Evolutionary conservation across 2,329 filamentous ascomycete species (phyloP), one percentile per base, ranked within the genome.

Genomic region (Neonectria magnoliae): DNA sequence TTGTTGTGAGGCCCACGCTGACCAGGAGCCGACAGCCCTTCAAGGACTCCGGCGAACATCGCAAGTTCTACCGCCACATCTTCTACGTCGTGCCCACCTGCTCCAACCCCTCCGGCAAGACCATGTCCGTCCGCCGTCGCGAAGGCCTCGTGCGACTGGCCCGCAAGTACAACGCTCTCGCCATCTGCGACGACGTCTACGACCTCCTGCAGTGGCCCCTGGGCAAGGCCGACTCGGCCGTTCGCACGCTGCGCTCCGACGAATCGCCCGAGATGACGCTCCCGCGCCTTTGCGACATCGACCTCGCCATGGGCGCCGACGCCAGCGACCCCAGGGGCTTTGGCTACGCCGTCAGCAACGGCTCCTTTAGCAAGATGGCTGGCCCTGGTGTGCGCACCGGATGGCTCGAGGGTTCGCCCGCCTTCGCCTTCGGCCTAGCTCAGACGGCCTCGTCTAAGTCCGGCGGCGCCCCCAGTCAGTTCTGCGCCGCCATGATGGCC

Each of bases 151-250:
- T 98, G 25, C 81, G 83, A n/a, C 79, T 98, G 7, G 95, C 95
- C 0, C 86, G 95, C 61, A 83, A 89, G 63, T 88, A 91, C 76
- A 90, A 98, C 76, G 93, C 93, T 7, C 85, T 98, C n/a, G 80
- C 98, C 60, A 85, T 98, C 29, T 88, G 88, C 53, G 95, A 98
- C 80, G 96, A 99, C 77, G 94, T 98, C 10, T 99, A 99, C 76
- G 95, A 98, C 77, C 91, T 95, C 69, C 84, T 98, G 5, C 92
- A 94, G 76, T 98, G 94, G 93, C 86, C 88, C 27, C 63, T 68
- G 45, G 63, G 64, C 16, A 64, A 47, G 62, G n/a, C 38, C 36
- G 52, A 73, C n/a, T 55, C 65, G 5, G 47, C 18, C 11, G 29
- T 20, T 50, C 60, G 8, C 20, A 62, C 52, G 50, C 70, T 57